These are phyloP conservation scores for Colletotrichum somersetense DNA, from an alignment of 2,329 filamentous ascomycete genomes.

Conservation along the genomic window DNA sequence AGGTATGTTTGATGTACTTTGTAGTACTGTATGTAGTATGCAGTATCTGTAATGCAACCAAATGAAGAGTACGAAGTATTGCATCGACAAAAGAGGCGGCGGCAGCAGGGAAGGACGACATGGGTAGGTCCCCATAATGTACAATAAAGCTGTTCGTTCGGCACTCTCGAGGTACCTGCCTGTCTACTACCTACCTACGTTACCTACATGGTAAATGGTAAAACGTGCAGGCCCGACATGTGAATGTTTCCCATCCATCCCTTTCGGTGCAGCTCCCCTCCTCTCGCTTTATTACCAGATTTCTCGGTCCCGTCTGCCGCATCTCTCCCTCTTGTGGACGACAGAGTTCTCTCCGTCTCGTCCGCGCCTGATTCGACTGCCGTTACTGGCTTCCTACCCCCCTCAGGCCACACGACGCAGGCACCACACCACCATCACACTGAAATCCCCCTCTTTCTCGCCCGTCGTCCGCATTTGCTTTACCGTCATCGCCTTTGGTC, in stretches of 20 bases:
- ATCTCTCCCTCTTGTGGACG: neutral
- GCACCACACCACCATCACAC: slow-evolving; percentile 36
- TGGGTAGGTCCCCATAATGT: slow-evolving; percentile 14
- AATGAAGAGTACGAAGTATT: neutral
- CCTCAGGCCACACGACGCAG: slow-evolving; percentile 29
- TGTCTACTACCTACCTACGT: too few relatives aligned
- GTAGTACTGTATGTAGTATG: too few relatives aligned
- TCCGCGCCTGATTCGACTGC: slow-evolving; percentile 1
- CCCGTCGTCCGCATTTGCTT: slow-evolving; percentile 33
- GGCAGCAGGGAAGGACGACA: neutral
- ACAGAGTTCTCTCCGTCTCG: neutral
- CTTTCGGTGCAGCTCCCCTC: slow-evolving; percentile 5
- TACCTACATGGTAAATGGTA: neutral
- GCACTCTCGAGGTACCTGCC: neutral
- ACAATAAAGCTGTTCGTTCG: neutral
- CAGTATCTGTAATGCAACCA: neutral
- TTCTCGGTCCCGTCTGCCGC: neutral
- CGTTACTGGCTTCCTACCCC: neutral
- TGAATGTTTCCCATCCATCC: slow-evolving; percentile 30
- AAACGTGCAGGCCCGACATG: slow-evolving; percentile 26
- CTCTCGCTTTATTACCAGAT: slow-evolving; percentile 1
- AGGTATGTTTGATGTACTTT: too few relatives aligned
- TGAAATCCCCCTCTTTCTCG: slow-evolving; percentile 28
- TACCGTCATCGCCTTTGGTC: slow-evolving; percentile 20
- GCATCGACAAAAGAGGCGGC: neutral